Base-by-base conservation (phyloP, 2,329 filamentous ascomycete genomes). In the Venturia asperata region DNA sequence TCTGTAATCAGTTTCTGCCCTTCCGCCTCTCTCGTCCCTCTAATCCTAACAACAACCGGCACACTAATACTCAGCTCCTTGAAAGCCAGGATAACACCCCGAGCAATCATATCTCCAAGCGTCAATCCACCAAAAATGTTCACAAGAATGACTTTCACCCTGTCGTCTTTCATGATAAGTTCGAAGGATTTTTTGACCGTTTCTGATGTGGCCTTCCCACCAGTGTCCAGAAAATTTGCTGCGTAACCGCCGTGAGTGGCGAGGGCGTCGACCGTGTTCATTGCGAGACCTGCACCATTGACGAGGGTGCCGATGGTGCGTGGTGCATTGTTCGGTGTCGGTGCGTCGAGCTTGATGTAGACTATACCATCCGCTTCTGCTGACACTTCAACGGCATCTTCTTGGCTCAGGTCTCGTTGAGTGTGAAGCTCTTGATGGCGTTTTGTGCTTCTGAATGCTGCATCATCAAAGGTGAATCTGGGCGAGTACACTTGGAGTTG, bases 201-300 rank as follows among this genome's bases (percentile, higher is more conserved):
- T 68, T 88, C 85, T 39, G 85, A 84, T 0, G 91, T 96, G 0
- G 92, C 92, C 74, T 95, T 94, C 43, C 92, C 92, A 37, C 92
- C 92, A 0, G 90, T 95, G 74, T 96, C 92, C 64, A 96, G 81
- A 74, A 96, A 96, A 71, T 96, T 96, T 13, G 90, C 85, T 30
- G 87, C 87, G 42, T 80, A 76, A 1, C 90, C 90, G 10, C 87
- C 87, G 64, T 85, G 37, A 10, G 66, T 66, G 68, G 67, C 66
- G 1, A 96, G 83, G 0, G 89, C 88, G 73, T 96, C 92, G 67
- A 92, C 86, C 0, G 91, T 96, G 73, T 94, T 94, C 89, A 96
- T 94, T 0, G 91, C 91, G 1, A 96, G 82, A 0, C 92, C 92
- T 0, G 92, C 92, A 55, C 92, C 91, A 72, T 96, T 96, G 68